phyloP scores from a whole-genome alignment of 139 green algal species.

The Auxenochlorella pyrenoidosa region DNA sequence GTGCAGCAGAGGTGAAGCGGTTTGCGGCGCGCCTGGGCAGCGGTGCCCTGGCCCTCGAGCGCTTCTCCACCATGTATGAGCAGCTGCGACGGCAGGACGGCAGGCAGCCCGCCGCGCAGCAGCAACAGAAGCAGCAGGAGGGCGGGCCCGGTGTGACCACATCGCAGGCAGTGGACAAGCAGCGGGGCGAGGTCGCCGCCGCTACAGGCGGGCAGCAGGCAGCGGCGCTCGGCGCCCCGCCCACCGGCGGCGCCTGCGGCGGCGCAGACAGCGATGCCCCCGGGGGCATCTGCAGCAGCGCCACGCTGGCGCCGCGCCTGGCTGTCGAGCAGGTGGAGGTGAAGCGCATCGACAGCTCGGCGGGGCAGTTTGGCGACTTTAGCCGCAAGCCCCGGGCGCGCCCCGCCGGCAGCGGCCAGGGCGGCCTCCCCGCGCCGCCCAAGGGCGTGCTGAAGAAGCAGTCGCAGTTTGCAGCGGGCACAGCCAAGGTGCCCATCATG shows the following conservation, averaged over 20 bases:
- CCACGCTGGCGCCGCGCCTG: constrained; percentile 4
- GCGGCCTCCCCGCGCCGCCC: neutral
- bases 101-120: neutral
- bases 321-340: constrained; percentile 23
- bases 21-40: constrained; percentile 31
- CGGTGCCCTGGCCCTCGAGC: constrained; percentile 11
- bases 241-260: neutral
- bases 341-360: constrained; percentile 21
- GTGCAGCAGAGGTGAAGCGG: neutral
- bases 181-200: neutral
- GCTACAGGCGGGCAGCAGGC: neutral
- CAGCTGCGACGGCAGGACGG: neutral
- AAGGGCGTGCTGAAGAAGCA: constrained; percentile 41
- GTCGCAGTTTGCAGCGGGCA: constrained; percentile 42
- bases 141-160: neutral
- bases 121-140: neutral
- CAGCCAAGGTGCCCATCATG: constrained; percentile 46
- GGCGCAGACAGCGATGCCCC: neutral
- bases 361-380: constrained; percentile 28
- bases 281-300: neutral
- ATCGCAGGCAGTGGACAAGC: neutral
- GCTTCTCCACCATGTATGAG: constrained; percentile 29
- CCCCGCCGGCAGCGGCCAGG: neutral
- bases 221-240: neutral
- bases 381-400: constrained; percentile 10